Conservation (phyloP, 2,329 filamentous ascomycete species). For the Verticillium nonalfalfae region DNA sequence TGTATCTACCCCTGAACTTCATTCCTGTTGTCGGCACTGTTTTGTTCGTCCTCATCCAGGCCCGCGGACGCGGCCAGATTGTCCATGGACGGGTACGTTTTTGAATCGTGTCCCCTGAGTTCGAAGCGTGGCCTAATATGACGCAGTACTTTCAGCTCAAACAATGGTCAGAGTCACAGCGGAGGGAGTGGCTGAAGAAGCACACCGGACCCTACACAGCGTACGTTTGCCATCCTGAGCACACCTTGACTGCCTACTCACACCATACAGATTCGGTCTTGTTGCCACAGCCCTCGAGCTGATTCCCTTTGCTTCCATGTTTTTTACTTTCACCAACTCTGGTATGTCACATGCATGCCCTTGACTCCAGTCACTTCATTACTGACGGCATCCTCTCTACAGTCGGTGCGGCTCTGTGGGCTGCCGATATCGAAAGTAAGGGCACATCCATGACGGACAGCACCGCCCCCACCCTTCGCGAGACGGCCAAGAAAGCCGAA, state of each 20-base stretch:
- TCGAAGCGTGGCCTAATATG: neutral
- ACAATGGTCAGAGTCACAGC: constrained; percentile 63
- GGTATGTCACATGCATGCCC: constrained; percentile 31
- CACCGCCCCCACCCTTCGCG: constrained; percentile 43
- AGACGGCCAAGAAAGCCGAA: constrained; percentile 42
- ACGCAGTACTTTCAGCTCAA: constrained; percentile 86
- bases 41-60: constrained; percentile 74
- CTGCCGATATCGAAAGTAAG: constrained; percentile 70
- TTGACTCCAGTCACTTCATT: neutral
- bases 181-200: constrained; percentile 61
- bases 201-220: constrained; percentile 74
- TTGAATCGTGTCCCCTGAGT: neutral
- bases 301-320: constrained; percentile 72
- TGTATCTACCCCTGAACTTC: constrained; percentile 89
- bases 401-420: constrained; percentile 93
- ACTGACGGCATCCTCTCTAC: constrained; percentile 11
- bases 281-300: constrained; percentile 78
- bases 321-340: constrained; percentile 87
- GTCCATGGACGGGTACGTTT: constrained; percentile 48
- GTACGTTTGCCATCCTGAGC: constrained; percentile 40
- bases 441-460: constrained; percentile 40
- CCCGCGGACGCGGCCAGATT: constrained; percentile 35
- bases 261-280: constrained; percentile 57
- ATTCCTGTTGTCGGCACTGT: constrained; percentile 83
- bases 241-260: neutral